These are phyloP conservation scores for Voacanga thouarsii DNA, from an alignment of 257 asterid genomes.

Conservation along the genomic window DNA sequence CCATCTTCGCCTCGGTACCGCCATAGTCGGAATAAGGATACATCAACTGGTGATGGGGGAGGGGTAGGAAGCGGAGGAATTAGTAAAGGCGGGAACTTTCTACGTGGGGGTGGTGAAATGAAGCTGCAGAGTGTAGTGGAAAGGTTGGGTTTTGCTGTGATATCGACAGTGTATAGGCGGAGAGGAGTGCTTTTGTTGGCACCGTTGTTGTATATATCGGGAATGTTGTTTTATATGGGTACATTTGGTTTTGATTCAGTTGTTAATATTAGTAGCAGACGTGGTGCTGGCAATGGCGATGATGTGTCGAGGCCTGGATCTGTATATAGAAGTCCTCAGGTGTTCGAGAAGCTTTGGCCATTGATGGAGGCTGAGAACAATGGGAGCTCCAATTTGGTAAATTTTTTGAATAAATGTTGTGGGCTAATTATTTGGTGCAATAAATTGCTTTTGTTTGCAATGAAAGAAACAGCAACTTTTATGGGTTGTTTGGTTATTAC, in stretches of 20 bases:
- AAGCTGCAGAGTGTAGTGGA: conserved; percentile 64
- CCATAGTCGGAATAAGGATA: conserved; percentile 45
- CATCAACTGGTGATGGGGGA: conserved; percentile 23
- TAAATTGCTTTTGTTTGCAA: neutral
- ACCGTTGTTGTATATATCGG: conserved; percentile 83
- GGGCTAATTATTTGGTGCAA: neutral
- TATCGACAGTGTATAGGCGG: conserved; percentile 67
- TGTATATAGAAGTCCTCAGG: conserved; percentile 84
- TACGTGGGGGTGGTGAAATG: conserved; percentile 37
- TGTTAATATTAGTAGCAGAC: conserved; percentile 28
- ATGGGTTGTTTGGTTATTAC: neutral
- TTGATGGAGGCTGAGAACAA: conserved; percentile 83
- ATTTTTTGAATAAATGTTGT: neutral
- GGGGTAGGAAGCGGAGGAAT: conserved; percentile 25
- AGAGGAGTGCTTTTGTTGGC: conserved; percentile 89
- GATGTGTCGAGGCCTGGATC: conserved; percentile 64
- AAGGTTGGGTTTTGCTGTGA: conserved; percentile 62
- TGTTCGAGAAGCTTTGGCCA: conserved; percentile 92
- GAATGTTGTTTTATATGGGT: conserved; percentile 94
- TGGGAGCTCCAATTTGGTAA: conserved; percentile 75
- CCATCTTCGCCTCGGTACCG: conserved; percentile 86
- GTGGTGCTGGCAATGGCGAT: conserved; percentile 27
- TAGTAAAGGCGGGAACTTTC: conserved; percentile 21
- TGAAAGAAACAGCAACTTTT: neutral
- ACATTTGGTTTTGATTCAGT: conserved; percentile 56